phyloP scores from a whole-genome alignment of 768 basidiomycete species.

The Butyriboletus loyo region DNA sequence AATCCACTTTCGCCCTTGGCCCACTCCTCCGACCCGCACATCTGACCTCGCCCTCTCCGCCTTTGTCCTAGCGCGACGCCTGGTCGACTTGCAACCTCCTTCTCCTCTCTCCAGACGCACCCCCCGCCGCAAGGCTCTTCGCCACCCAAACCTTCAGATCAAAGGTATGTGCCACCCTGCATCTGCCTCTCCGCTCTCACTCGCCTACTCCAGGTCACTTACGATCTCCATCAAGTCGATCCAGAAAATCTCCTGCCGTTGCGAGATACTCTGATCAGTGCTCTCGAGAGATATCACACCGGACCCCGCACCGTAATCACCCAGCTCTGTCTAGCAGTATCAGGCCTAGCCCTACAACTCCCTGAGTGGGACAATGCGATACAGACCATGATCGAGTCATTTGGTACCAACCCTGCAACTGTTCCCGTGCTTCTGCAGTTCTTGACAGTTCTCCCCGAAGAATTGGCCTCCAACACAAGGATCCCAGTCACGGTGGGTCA shows the following conservation, averaged over 20 bases:
- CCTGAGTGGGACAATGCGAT: conserved; percentile 83
- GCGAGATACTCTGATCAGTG: conserved; percentile 81
- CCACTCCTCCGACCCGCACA: conserved; percentile 49
- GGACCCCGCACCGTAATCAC: conserved; percentile 84
- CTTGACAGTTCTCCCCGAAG: conserved; percentile 87
- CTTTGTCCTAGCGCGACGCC: conserved; percentile 79
- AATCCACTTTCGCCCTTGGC: conserved; percentile 75
- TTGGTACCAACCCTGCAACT: conserved; percentile 80
- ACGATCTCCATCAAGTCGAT: conserved; percentile 90
- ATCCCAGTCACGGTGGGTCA: conserved; percentile 82
- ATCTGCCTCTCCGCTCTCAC: conserved; percentile 27
- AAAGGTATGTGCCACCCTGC: conserved; percentile 58
- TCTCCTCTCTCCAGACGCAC: conserved; percentile 75
- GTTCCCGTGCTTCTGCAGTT: conserved; percentile 88
- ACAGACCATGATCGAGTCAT: conserved; percentile 74
- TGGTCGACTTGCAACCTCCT: conserved; percentile 95
- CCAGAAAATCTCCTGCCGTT: conserved; percentile 68
- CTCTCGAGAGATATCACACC: conserved; percentile 64
- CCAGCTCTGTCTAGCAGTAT: conserved; percentile 86
- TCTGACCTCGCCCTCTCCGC: conserved; percentile 57
- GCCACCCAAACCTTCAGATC: conserved; percentile 95
- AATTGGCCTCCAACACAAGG: conserved; percentile 75
- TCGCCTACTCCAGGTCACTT: conserved; percentile 70
- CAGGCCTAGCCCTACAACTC: conserved; percentile 88
- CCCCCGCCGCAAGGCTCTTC: conserved; percentile 81